These are phyloP conservation scores for Leptographium galeiforme DNA, from an alignment of 2,329 filamentous ascomycete species.

Conservation along the genomic window DNA sequence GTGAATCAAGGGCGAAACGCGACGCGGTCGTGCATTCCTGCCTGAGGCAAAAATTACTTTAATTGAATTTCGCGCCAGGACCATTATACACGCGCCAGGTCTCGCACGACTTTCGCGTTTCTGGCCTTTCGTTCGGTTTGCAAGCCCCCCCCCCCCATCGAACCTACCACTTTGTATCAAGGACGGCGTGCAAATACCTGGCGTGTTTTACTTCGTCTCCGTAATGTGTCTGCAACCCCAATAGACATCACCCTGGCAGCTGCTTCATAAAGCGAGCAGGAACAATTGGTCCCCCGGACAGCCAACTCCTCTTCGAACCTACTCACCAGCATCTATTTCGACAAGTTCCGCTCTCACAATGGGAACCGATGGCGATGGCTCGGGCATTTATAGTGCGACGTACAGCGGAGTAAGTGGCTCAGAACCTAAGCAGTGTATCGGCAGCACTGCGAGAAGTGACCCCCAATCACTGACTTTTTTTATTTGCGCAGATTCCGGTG, in stretches of 20 bases:
- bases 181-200: too few relatives aligned
- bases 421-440: too few relatives aligned
- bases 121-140: not conserved
- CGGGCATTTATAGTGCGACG: slow-evolving; percentile 53
- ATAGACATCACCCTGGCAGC: not conserved
- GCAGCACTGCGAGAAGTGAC: not conserved
- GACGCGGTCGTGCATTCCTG: not conserved
- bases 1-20: not conserved
- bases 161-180: not conserved
- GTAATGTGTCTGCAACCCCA: not conserved
- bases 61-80: slow-evolving; percentile 3
- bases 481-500: slow-evolving; percentile 60
- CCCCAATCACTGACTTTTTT: slow-evolving; percentile 4
- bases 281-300: not conserved
- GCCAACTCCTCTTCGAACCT: not conserved
- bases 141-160: not conserved
- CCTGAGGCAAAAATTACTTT: not conserved
- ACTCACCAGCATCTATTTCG: not conserved
- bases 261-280: not conserved
- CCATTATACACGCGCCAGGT: not conserved
- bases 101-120: not conserved
- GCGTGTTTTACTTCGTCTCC: not conserved
- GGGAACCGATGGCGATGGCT: slow-evolving; percentile 28
- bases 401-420: slow-evolving; percentile 49
- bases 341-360: slow-evolving; percentile 20